Evolutionary conservation across 352 stramenopile genomes (phyloP), one percentile per base, ranked within the genome.

Genomic region (Pythium grandisporangium): DNA sequence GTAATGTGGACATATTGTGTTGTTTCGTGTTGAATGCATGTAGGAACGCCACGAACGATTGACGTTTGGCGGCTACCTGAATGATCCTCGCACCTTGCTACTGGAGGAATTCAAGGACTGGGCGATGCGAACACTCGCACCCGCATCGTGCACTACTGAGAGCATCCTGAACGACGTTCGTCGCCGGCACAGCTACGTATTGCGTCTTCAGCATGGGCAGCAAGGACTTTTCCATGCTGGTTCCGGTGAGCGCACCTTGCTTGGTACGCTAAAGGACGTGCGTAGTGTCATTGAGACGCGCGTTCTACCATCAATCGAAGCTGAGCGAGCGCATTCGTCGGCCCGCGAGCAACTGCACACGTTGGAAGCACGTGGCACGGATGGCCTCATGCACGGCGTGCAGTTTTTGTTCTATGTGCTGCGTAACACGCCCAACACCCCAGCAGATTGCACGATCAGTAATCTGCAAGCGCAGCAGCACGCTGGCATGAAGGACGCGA

Each of bases 381-480:
- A 89, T 43, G 78, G 73, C 24, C 66, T 92, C 20, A 87, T 92
- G 73, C 78, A 92, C 44, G 78, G 78, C 27, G 75, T 92, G 33
- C 78, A 92, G 53, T 92, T 92, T 43, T 55, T 92, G 20, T 92
- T 92, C 30, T 92, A 92, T 42, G 78, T 92, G 46, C 58, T 92
- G 20, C 63, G 78, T 0, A 92, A 92, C 42, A 88, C 78, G 24
- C 64, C 78, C 12, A 92, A 92, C 58, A 88, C 78, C 4, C 78
- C 78, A 0, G 77, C 61, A 0, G 78, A 92, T 46, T 92, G 78
- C 30, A 92, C 78, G 5, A 92, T 92, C 48, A 86, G 66, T 36
- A 88, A 89, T 47, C 42, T 92, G 14, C 78, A 85, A 38, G 63
- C 63, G 8, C 78, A 92, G 51, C 78, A 92, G 37, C 78, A 92